Conservation (phyloP, 441 rosid species). For the Melastoma candidum region DNA sequence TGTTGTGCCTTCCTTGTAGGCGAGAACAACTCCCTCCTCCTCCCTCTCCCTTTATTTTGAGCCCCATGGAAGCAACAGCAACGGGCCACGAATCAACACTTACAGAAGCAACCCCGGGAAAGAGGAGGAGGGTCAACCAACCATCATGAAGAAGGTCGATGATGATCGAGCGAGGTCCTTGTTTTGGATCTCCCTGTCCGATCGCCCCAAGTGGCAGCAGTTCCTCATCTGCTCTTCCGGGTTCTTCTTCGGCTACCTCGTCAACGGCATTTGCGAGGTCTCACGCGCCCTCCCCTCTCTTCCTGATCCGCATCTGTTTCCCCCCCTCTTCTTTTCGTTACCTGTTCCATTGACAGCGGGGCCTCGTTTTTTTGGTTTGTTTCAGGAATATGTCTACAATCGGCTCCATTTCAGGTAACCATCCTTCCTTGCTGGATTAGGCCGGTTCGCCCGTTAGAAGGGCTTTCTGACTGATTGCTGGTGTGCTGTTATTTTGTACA, state of each 20-base stretch:
- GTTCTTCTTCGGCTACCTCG: constrained; percentile 91
- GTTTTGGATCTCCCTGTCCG: constrained; percentile 61
- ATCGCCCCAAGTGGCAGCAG: constrained; percentile 68
- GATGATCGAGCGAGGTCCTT: constrained; percentile 52
- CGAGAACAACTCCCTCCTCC: neutral
- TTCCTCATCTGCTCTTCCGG: constrained; percentile 86
- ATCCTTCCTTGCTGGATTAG: neutral
- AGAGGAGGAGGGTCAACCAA: neutral
- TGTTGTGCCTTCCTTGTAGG: too few species aligned
- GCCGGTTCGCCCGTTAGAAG: neutral
- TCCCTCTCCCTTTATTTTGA: neutral
- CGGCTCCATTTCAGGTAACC: constrained; percentile 48
- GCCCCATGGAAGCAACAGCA: too few species aligned
- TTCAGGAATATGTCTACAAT: constrained; percentile 57
- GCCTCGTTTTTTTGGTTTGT: neutral
- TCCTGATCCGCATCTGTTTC: neutral
- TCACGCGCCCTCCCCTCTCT: neutral
- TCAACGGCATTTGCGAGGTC: constrained; percentile 96
- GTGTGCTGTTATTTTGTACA: constrained; percentile 21
- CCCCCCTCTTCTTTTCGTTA: neutral
- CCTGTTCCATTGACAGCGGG: neutral
- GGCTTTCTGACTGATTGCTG: neutral
- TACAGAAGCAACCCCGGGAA: too few species aligned
- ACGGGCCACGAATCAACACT: too few species aligned
- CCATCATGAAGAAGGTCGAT: constrained; percentile 29